Percentiles rank a stretch among this genome's conserved stretches.
These are phyloP conservation scores for Xylariaceae sp. DNA, from an alignment of 2,329 filamentous ascomycete genomes.

Conservation along the genomic window DNA sequence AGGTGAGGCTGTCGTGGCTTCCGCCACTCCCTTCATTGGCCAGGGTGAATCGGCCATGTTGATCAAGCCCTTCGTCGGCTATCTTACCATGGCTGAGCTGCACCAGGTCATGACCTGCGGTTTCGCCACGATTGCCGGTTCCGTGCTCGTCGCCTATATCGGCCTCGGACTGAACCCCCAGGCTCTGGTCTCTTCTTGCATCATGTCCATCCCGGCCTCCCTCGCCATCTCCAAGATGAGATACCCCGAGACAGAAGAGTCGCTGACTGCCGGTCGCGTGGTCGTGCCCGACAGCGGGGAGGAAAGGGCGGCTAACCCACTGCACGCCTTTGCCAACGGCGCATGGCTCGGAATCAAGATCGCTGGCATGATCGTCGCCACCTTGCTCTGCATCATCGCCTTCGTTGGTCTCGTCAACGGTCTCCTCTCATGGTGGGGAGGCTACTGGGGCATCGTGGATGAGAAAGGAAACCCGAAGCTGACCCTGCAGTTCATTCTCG, in stretches of 20 bases:
- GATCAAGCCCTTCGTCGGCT: conserved; percentile 77
- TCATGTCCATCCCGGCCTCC: conserved; percentile 92
- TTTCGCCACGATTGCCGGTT: conserved; percentile 88
- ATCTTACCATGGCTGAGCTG: conserved; percentile 80
- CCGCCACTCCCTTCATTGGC: conserved; percentile 88
- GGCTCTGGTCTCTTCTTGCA: conserved; percentile 82
- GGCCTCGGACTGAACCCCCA: conserved; percentile 76
- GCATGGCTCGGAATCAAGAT: conserved; percentile 73
- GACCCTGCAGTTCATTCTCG: conserved; percentile 63
- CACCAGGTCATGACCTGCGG: conserved; percentile 92
- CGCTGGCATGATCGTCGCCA: conserved; percentile 67
- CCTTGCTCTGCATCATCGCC: conserved; percentile 67
- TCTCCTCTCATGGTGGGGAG: conserved; percentile 67
- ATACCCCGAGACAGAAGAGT: conserved; percentile 82
- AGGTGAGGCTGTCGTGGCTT: conserved; percentile 87
- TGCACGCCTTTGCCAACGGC: conserved; percentile 71
- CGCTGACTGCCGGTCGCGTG: conserved; percentile 74
- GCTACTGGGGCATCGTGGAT: conserved; percentile 60
- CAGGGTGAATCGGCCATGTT: conserved; percentile 93
- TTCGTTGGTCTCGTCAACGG: conserved; percentile 62
- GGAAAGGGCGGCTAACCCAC: conserved; percentile 67
- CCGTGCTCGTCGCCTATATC: conserved; percentile 82
- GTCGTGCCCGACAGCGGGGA: conserved; percentile 76
- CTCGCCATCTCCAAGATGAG: conserved; percentile 85
- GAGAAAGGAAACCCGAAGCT: conserved; percentile 57